A percentile compares a stretch with the other conserved stretches of the same genome.
Conservation (phyloP, 176 grass and related monocot genomes). For the Hsuehochloa calcarea region DNA sequence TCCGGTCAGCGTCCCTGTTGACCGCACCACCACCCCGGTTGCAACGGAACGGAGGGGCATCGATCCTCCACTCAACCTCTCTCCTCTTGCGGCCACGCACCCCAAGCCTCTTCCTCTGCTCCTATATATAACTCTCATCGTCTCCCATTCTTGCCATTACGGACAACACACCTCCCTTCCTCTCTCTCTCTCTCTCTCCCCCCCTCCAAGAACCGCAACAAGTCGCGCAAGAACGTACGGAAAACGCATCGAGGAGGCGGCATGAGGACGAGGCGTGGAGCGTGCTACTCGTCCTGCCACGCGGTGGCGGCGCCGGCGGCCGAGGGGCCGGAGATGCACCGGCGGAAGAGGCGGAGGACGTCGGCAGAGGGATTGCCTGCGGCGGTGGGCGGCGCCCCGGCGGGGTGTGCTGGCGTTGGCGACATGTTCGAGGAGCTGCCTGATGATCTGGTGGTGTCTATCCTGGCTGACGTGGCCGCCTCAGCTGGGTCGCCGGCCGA, state of each 20-base stretch:
- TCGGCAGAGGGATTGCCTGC: not conserved
- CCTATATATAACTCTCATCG: constrained; percentile 36
- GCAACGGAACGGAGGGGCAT: constrained; percentile 24
- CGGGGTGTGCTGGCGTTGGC: not conserved
- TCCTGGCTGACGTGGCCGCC: constrained; percentile 57
- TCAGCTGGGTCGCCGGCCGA: constrained; percentile 54
- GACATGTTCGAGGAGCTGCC: constrained; percentile 66
- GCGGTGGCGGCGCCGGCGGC: not conserved
- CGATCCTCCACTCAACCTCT: not conserved
- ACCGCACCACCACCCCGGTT: constrained; percentile 29
- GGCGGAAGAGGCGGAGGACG: constrained; percentile 43
- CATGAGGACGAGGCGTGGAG: constrained; percentile 56
- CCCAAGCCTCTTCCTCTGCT: not conserved
- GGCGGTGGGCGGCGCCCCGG: not conserved
- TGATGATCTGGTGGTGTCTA: constrained; percentile 68
- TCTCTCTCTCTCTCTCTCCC: too few species aligned
- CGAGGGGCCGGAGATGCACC: constrained; percentile 12
- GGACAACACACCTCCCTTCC: not conserved
- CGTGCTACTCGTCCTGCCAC: constrained; percentile 24
- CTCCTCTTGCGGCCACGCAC: not conserved
- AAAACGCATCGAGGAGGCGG: not conserved
- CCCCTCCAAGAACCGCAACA: not conserved
- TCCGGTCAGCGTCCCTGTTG: constrained; percentile 53
- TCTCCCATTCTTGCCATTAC: constrained; percentile 36
- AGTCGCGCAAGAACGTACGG: not conserved